phyloP scores from a whole-genome alignment of 169 alveolate species.

The Cryptosporidium ryanae region DNA sequence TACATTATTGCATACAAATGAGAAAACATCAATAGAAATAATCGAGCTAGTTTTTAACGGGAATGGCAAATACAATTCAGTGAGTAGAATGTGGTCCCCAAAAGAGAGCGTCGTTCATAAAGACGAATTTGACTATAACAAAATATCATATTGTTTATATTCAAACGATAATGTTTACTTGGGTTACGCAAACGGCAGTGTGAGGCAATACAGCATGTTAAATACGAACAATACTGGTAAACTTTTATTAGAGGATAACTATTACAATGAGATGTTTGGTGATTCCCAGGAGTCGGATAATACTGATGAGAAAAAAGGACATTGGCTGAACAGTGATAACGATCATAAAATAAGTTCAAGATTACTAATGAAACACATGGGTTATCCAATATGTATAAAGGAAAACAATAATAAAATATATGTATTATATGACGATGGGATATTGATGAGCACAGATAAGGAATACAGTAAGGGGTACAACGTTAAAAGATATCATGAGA shows the following conservation, averaged over 20 bases:
- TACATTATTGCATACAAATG: constrained; percentile 21
- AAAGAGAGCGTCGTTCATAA: constrained; percentile 1
- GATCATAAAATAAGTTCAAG: background rate
- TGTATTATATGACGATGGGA: constrained; percentile 69
- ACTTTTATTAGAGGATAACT: constrained; percentile 12
- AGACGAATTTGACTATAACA: constrained; percentile 41
- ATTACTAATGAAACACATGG: constrained; percentile 59
- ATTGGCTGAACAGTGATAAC: constrained; percentile 34
- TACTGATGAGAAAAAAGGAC: background rate
- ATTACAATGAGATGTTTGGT: constrained; percentile 64
- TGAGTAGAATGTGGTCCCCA: constrained; percentile 53
- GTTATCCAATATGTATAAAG: constrained; percentile 53
- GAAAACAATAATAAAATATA: constrained; percentile 24
- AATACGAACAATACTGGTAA: background rate
- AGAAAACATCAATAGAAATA: constrained; percentile 38
- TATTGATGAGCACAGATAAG: constrained; percentile 18
- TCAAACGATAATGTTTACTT: constrained; percentile 18
- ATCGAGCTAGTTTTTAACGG: background rate
- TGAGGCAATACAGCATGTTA: constrained; percentile 6
- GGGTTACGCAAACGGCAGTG: constrained; percentile 64
- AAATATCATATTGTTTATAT: constrained; percentile 50
- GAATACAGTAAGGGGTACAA: constrained; percentile 10
- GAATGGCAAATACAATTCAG: background rate
- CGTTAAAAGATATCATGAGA: constrained; percentile 44
- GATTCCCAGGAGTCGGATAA: constrained; percentile 45